Percentiles rank a stretch among this genome's conserved stretches.
Evolutionary conservation across 1,284 basidiomycete species (phyloP).

Genomic region (Heterobasidion occidentale): DNA sequence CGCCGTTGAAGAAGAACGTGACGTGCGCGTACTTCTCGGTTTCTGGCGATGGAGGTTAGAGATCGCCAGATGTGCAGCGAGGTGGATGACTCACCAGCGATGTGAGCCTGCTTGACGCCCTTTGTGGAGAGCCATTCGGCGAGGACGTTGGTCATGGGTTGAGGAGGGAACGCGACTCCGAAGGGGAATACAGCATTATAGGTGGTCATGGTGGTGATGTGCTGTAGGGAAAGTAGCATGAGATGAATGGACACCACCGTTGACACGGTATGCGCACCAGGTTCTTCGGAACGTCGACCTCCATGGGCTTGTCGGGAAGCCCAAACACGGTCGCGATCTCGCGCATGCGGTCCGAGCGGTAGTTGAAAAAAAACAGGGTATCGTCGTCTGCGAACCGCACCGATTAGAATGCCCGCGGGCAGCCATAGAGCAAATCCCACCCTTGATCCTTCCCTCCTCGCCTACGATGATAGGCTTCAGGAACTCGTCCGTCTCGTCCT

Average conservation of each 20-base stretch:
- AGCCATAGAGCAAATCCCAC: slow-evolving; percentile 25
- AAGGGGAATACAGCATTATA: slow-evolving; percentile 89
- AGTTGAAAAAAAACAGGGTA: slow-evolving; percentile 92
- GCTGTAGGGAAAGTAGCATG: slow-evolving; percentile 26
- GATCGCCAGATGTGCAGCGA: neutral
- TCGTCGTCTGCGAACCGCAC: slow-evolving; percentile 39
- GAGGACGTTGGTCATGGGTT: slow-evolving; percentile 85
- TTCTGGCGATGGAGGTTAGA: slow-evolving; percentile 33
- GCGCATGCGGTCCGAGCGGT: slow-evolving; percentile 90
- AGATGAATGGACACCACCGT: neutral
- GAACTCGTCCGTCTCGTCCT: slow-evolving; percentile 87
- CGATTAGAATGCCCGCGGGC: neutral
- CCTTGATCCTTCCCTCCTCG: slow-evolving; percentile 74
- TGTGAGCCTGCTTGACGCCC: slow-evolving; percentile 76
- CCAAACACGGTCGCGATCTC: slow-evolving; percentile 81
- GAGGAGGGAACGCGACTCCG: slow-evolving; percentile 81
- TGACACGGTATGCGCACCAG: slow-evolving; percentile 40
- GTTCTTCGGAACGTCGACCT: slow-evolving; percentile 75
- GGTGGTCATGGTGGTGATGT: slow-evolving; percentile 88
- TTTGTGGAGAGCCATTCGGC: slow-evolving; percentile 82
- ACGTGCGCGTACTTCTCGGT: slow-evolving; percentile 95
- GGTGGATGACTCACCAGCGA: slow-evolving; percentile 53
- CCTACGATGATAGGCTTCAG: slow-evolving; percentile 87
- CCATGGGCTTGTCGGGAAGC: slow-evolving; percentile 74
- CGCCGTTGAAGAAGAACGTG: slow-evolving; percentile 96